These are phyloP conservation scores for Botrytis deweyae DNA, from an alignment of 2,329 filamentous ascomycete species.

Conservation along the genomic window DNA sequence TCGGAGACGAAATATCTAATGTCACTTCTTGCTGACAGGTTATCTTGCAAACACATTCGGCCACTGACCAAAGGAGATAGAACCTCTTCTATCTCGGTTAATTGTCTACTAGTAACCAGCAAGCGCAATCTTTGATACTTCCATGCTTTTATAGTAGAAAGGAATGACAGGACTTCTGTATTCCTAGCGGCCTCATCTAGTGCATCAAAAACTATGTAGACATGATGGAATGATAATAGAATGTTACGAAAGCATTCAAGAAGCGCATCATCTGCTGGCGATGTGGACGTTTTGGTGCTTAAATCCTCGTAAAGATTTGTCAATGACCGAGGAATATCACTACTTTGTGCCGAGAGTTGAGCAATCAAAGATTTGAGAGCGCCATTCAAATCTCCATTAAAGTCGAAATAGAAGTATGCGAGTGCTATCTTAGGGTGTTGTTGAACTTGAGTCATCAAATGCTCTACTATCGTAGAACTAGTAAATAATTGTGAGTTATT, in stretches of 20 bases:
- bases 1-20: conserved; percentile 36
- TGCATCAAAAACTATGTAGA: conserved; percentile 43
- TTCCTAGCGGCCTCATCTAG: conserved; percentile 41
- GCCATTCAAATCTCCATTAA: conserved; percentile 39
- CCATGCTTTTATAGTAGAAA: conserved; percentile 32
- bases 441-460: conserved; percentile 27
- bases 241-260: conserved; percentile 22
- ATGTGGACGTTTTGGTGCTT: conserved; percentile 13
- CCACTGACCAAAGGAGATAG: conserved; percentile 29
- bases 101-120: conserved; percentile 40
- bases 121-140: conserved; percentile 25
- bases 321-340: conserved; percentile 23
- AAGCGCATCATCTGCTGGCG: conserved; percentile 22
- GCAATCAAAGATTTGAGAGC: conserved; percentile 41
- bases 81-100: conserved; percentile 38
- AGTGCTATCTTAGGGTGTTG: conserved; percentile 34
- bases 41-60: conserved; percentile 29
- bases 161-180: conserved; percentile 33
- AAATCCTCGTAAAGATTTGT: conserved; percentile 24
- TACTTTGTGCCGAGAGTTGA: conserved; percentile 40
- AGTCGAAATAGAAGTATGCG: conserved; percentile 45
- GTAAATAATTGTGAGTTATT: background rate
- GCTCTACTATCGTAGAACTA: conserved; percentile 40
- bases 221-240: conserved; percentile 35
- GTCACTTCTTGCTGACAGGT: conserved; percentile 29